Evolutionary conservation across 78 protist species (phyloP), one percentile per base, ranked within the genome.

Genomic region (Dictyostelium firmibasis): DNA sequence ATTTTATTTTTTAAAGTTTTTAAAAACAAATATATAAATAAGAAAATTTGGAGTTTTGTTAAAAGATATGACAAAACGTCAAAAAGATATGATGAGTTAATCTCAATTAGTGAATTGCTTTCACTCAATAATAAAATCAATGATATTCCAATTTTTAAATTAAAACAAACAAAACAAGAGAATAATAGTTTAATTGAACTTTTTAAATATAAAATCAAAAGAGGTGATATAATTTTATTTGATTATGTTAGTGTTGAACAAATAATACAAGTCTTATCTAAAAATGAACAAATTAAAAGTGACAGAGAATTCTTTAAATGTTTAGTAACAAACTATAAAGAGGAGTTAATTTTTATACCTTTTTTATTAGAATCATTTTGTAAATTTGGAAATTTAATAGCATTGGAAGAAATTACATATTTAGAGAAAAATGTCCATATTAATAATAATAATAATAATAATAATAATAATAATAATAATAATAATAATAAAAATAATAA

Each of bases 291-390:
- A 16, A 72, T 33, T 31, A 33, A 33, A 33, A 27, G 33, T 31
- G 79, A 72, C 16, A 27, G 25, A 72, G 79, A 72, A 18, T 72
- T 72, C 23, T 72, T 29, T 72, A 72, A n/a, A 72, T 72, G 79
- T 72, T 33, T 72, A 33, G 20, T 35, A 3, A 72, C n/a, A 0
- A 13, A 72, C 36, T 72, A 72, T 33, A 72, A 72, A 72, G 79
- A 31, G 4, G 38, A 72, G 16, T 33, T 72, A 16, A 33, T 72
- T 27, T 72, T 29, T 18, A 27, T 18, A 33, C 79, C 79, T 4
- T 1, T 16, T 33, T 33, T 72, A 33, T 72, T 72, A 72, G 79
- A 72, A 31, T 33, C 44, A 33, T 29, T 72, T 33, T 72, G 79
- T 31, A 72, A 35, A 72, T 72, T 13, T 72, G 44, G 44, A 14